Base-by-base conservation (phyloP, 345 rosid species). In the Brassica nigra region DNA sequence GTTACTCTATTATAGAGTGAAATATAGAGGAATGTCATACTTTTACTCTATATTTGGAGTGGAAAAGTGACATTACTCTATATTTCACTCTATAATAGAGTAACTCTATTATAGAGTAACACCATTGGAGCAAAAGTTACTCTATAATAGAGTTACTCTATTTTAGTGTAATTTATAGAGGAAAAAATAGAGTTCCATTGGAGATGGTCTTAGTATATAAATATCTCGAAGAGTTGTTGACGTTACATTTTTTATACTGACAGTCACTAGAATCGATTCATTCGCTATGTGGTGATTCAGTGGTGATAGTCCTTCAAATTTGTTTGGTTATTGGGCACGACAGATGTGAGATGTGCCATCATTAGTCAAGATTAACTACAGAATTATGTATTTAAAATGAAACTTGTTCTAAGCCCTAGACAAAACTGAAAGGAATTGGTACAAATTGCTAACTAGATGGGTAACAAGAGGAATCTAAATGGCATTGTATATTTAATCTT, bases 381-480 rank as follows among this genome's bases (percentile, higher is more conserved):
- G 8, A 47, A 12, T 2, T 12, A 52, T 52, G 10, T 20, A 23
- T 33, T 49, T 31, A 64, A 74, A 64, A 14, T 34, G 15, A 74
- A n/a, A 14, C 37, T 33, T 14, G 37, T 52, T 23, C 37, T 42
- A 68, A 68, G n/a, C 23, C 74, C 44, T 67, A 28, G 31, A 55
- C 73, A 33, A 29, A 52, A 30, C 12, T 11, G 44, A 23, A 44
- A 62, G 80, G 54, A 62, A 15, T 15, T 52, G 57, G 65, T 70
- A 78, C 76, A 54, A 54, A 29, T 54, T 78, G 82, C 76, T 73
- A 66, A 73, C 62, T 42, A 20, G 37, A 73, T 73, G 39, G 82
- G 77, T 73, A 73, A 66, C 78, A 73, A 73, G 54, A 66, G 68
- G 68, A 73, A 78, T 78, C 82, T 58, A 42, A 8, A 44, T 78